Evolutionary conservation across 2,329 filamentous ascomycete genomes (phyloP).

Genomic region (Didymella keratinophila): DNA sequence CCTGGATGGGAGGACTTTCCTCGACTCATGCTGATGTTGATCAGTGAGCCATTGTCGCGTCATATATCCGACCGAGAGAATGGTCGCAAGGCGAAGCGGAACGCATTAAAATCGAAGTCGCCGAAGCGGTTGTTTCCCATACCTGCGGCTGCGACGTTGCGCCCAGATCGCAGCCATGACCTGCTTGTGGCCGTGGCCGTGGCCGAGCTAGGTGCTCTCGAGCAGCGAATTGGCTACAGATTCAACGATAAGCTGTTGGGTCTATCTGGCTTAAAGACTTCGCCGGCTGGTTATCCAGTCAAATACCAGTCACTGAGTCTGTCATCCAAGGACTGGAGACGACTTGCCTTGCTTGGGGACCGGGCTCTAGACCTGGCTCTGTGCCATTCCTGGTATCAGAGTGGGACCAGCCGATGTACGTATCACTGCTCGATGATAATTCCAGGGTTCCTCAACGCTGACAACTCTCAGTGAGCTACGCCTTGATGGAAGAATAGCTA

Average conservation of each 20-base stretch:
- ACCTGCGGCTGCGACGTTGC: too few relatives aligned
- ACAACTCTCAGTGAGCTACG: neutral
- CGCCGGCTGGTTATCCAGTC: neutral
- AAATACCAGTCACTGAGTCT: neutral
- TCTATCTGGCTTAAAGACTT: neutral
- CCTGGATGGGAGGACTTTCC: neutral
- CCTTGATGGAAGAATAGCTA: neutral
- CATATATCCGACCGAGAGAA: neutral
- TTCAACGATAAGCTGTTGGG: neutral
- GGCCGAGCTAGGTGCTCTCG: neutral
- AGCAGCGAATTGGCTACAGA: neutral
- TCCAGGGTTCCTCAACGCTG: neutral
- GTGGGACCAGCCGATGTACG: neutral
- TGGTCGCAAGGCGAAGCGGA: neutral
- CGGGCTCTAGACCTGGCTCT: neutral
- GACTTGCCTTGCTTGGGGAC: conserved; percentile 1
- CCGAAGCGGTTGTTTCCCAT: neutral
- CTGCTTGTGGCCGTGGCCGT: neutral
- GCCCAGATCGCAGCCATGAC: neutral
- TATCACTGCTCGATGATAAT: too few relatives aligned
- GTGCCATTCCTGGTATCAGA: neutral
- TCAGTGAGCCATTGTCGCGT: neutral
- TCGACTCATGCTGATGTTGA: neutral
- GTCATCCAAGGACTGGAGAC: neutral
- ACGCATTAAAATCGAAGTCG: neutral